Evolutionary conservation across 1,139 yeast genomes (phyloP).

Genomic region (Saccharomyces hybrid): DNA sequence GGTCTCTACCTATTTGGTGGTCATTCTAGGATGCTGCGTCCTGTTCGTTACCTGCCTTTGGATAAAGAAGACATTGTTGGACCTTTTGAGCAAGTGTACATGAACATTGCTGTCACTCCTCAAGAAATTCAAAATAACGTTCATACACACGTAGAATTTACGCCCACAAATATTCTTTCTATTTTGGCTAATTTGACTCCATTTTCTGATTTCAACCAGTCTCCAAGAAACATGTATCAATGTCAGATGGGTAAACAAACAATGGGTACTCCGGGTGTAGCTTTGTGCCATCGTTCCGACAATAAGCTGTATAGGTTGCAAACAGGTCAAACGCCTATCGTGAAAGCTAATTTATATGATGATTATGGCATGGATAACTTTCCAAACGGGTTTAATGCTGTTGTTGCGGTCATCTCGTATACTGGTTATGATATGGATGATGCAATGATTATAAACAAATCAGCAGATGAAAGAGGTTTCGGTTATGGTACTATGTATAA

Average conservation of each 20-base stretch:
- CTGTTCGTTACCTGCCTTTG: conserved; percentile 82
- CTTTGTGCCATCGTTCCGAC: conserved; percentile 84
- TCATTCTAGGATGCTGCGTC: conserved; percentile 91
- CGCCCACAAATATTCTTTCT: conserved; percentile 90
- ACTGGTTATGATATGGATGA: conserved; percentile 99
- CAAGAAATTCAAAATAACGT: conserved; percentile 74
- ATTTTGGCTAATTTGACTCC: conserved; percentile 95
- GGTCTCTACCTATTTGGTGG: conserved; percentile 90
- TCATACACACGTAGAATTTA: conserved; percentile 88
- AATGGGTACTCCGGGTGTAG: conserved; percentile 99
- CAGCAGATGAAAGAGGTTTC: conserved; percentile 96
- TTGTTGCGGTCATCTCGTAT: conserved; percentile 96
- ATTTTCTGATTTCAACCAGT: conserved; percentile 95
- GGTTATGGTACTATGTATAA: conserved; percentile 96
- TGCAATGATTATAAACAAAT: conserved; percentile 96
- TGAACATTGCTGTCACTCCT: conserved; percentile 93
- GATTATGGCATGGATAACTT: conserved; percentile 96
- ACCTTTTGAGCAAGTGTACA: conserved; percentile 95
- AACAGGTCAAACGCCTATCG: conserved; percentile 96
- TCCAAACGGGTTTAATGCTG: conserved; percentile 98
- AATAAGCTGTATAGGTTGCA: conserved; percentile 89
- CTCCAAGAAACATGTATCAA: conserved; percentile 99
- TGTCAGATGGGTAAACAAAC: conserved; percentile 99
- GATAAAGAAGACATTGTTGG: conserved; percentile 83
- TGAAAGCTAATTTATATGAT: conserved; percentile 86